Evolutionary conservation across 2,329 filamentous ascomycete species (phyloP), one percentile per base, ranked within the genome.

Genomic region (Coniochaeta sp.): DNA sequence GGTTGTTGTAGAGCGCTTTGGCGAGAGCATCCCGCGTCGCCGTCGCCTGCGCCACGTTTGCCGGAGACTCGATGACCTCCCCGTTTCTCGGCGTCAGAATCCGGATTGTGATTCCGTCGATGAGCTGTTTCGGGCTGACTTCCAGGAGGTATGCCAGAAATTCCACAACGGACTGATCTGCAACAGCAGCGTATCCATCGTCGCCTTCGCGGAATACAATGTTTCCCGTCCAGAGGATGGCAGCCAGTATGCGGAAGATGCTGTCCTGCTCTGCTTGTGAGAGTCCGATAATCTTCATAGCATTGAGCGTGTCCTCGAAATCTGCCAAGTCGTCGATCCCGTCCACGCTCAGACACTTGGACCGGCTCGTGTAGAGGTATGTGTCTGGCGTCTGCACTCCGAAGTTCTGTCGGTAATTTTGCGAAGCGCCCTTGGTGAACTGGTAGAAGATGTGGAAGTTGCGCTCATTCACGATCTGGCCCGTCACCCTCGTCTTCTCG

Each of bases 381-480:
- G 92, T 91, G 69, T 96, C 90, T 26, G 95, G 95, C 67, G 89
- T 89, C 73, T 98, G 93, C 22, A 99, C 81, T 57, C 95, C 95
- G 71, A 91, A 97, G n/a, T 81, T 87, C 69, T 95, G 87, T 72
- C 91, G 83, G 75, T 98, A 96, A 61, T 89, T 85, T 66, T 89
- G 82, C n/a, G 92, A 89, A 10, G 93, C 93, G 4, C 90, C 92
- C 77, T 98, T 99, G 55, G 95, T 91, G 74, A 98, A 97, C 74
- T 99, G 95, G 77, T 99, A 99, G 74, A 99, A 99, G 69, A 99
- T 98, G 77, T 99, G 95, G 75, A 99, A 99, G 77, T 96, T 98
- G 67, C 95, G 87, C 81, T 99, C 95, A 73, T 97, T 96, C 61
- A 79, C 81, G 67, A 98, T 98, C 78, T 98, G 95, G 17, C 93